These are phyloP conservation scores for Cytospora piceicola DNA, from an alignment of 2,329 filamentous ascomycete genomes.

Conservation along the genomic window DNA sequence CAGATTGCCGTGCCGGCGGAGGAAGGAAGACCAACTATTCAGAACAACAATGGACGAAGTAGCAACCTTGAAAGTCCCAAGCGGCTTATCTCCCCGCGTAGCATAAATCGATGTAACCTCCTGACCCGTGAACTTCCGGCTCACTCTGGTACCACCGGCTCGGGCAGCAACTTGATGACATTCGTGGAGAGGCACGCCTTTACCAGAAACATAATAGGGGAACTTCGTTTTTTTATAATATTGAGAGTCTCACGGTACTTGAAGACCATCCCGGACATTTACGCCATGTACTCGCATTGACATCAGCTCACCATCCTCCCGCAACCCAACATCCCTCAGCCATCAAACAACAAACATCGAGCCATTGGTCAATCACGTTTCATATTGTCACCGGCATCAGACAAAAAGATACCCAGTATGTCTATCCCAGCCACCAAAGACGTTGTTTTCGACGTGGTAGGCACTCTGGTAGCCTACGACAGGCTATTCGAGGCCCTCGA, in stretches of 20 bases:
- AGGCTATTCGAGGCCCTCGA: constrained; percentile 46
- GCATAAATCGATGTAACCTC: background rate
- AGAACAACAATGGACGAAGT: no score
- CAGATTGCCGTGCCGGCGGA: background rate
- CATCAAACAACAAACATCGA: background rate
- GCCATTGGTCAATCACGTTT: background rate
- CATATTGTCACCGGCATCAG: background rate
- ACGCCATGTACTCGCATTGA: background rate
- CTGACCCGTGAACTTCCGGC: background rate
- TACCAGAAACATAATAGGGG: background rate
- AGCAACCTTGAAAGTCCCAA: background rate
- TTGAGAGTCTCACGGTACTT: background rate
- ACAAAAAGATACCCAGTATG: constrained; percentile 3
- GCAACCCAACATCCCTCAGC: no score
- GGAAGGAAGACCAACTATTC: background rate
- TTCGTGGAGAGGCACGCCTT: background rate
- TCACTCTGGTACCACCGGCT: constrained; percentile 6
- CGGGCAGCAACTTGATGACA: background rate
- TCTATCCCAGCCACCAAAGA: constrained; percentile 39
- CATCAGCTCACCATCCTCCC: background rate
- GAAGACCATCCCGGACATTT: background rate
- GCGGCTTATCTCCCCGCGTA: constrained; percentile 1
- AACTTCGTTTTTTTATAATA: constrained; percentile 1
- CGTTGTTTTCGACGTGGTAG: constrained; percentile 53
- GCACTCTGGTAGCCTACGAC: constrained; percentile 49